Evolutionary conservation across 768 basidiomycete genomes (phyloP), one percentile per base, ranked within the genome.

Genomic region (Trametes sanguinea): DNA sequence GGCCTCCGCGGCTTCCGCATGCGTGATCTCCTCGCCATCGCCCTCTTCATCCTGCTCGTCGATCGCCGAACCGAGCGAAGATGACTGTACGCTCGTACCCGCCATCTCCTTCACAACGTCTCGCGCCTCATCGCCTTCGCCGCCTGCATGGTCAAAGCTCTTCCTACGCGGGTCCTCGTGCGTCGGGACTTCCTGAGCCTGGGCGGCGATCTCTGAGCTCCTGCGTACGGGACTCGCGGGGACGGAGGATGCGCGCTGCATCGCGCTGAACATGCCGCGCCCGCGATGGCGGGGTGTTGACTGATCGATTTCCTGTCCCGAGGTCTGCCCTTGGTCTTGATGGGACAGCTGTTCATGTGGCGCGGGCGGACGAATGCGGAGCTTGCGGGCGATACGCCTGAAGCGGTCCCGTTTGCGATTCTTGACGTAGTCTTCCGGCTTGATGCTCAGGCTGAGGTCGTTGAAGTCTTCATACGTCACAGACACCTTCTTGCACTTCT

Each of bases 401-500:
- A 96, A 75, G 50, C 82, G 83, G 73, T 95, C 90, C 40, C 92
- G 85, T 74, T 88, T 96, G 54, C 89, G 81, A 59, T 85, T 83
- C 57, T 83, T 84, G 35, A 77, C 78, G 61, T 90, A 90, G 66
- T 93, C 89, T 63, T 94, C 91, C 0, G 88, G 83, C 71, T 89
- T 92, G 73, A 95, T 89, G 73, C 89, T 90, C 37, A 98, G 78
- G 54, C 92, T 94, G 67, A 98, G 88, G 74, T 97, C 95, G 72
- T 90, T 89, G 74, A 97, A 98, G 70, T 94, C 93, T 74, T 98
- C 95, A 71, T 91, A 90, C 5, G 90, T 92, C 66, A 94, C 87
- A 2, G 94, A 96, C 52, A 97, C 85, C 68, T 92, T 86, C 73
- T 96, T 95, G 84, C 95, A 98, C 61, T 85, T 85, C 67, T 95